These are phyloP conservation scores for Conticribra weissflogii DNA, from an alignment of 108 stramenopile species.

Conservation along the genomic window DNA sequence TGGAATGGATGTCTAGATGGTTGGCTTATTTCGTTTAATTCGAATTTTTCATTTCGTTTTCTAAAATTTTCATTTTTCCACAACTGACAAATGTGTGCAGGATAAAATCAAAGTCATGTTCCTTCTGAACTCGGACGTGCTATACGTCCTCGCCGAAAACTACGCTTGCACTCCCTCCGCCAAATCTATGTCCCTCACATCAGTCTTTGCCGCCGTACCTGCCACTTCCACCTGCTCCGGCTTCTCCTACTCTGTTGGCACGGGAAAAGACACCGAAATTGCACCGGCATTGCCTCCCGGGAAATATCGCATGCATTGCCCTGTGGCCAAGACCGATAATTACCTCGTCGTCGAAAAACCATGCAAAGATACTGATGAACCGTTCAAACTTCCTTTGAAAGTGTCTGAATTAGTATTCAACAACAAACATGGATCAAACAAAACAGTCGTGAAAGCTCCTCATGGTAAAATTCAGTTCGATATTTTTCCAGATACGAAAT, in stretches of 20 bases:
- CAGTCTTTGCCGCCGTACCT: conserved; percentile 34
- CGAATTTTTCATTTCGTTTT: neutral
- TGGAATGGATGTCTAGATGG: no score
- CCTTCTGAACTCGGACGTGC: conserved; percentile 29
- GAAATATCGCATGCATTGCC: conserved; percentile 44
- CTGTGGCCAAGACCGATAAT: conserved; percentile 36
- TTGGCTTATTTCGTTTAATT: no score
- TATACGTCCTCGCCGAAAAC: conserved; percentile 33
- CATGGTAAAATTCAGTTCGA: conserved; percentile 38
- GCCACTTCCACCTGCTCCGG: conserved; percentile 36
- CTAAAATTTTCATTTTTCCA: neutral
- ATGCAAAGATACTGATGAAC: conserved; percentile 16
- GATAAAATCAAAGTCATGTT: conserved; percentile 40
- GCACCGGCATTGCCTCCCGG: conserved; percentile 12
- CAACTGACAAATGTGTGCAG: neutral
- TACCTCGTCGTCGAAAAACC: conserved; percentile 20
- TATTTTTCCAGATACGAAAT: conserved; percentile 21
- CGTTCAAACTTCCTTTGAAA: neutral
- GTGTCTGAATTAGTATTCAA: conserved; percentile 12
- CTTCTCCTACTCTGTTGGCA: conserved; percentile 37
- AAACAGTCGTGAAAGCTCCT: conserved; percentile 11
- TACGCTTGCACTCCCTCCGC: conserved; percentile 33
- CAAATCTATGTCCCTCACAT: conserved; percentile 20
- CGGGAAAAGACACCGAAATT: conserved; percentile 20
- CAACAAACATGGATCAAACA: neutral